phyloP scores from a whole-genome alignment of 306 rosid species.

The Cucurbita moschata region DNA sequence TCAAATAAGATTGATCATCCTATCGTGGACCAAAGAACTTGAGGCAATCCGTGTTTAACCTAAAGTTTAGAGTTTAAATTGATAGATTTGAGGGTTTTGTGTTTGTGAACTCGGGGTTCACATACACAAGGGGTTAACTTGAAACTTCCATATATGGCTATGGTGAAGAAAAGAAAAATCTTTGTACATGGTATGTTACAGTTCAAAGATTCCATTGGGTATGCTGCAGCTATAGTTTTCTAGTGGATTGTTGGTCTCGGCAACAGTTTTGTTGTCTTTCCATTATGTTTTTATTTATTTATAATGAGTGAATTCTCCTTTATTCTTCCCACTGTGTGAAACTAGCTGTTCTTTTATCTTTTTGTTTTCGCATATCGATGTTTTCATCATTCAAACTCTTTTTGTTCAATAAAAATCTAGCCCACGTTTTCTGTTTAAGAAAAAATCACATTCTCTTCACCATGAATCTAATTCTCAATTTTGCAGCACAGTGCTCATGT shows the following conservation, averaged over 20 bases:
- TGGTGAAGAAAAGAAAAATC: background rate
- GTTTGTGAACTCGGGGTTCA: no score
- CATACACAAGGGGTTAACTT: background rate
- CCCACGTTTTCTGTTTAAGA: background rate
- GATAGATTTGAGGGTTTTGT: no score
- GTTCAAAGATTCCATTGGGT: background rate
- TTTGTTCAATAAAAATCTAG: background rate
- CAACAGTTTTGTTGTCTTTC: background rate
- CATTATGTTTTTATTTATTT: background rate
- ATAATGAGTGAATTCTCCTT: background rate
- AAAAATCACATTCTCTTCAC: background rate
- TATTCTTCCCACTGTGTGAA: background rate
- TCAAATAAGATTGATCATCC: no score
- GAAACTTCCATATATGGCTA: background rate
- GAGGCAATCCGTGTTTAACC: no score
- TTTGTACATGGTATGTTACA: background rate
- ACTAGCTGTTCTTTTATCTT: background rate
- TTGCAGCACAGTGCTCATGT: slow-evolving; percentile 1
- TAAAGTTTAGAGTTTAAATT: no score
- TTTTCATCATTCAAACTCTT: background rate
- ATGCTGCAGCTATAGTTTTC: background rate
- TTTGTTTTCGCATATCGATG: background rate
- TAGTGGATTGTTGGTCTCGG: background rate
- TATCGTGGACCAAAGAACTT: no score
- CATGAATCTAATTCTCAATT: background rate